Evolutionary conservation across 192 early-diverging fungal species (phyloP), one percentile per base, ranked within the genome.

Genomic region (Geosiphon pyriformis): DNA sequence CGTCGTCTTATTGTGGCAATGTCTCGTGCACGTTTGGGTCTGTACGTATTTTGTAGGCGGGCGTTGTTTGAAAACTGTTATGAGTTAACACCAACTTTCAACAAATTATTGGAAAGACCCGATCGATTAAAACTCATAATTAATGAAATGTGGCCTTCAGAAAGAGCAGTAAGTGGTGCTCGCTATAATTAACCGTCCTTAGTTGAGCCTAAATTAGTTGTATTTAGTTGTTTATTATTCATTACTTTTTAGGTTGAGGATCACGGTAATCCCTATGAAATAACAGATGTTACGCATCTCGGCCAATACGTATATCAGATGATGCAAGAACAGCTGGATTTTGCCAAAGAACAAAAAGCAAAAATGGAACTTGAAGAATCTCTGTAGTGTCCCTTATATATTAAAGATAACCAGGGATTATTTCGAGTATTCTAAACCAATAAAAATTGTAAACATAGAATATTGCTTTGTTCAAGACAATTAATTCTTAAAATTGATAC

Each of bases 1-100:
- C 84, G 97, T 23, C 86, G 97, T 48, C 61, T 99, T 32, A 87
- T 94, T 33, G 96, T 98, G 0, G 97, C 96, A 0, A 68, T 99
- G 75, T 98, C 95, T 4, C 82, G 94, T 33, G 94, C 95, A 6
- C 83, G 96, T 15, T 78, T 99, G 26, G 96, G 98, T 11, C 76
- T 99, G 0, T 98, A 98, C 69, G 83, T 99, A 17, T 94, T 98
- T 80, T 87, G 94, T 58, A 75, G 90, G 6, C 68, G 73, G 4
- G 67, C 72, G 6, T 67, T 98, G 1, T 96, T 98, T 72, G 77
- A 84, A 53, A 82, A 85, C 47, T 94, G 93, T 65, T 82, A 83
- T 61, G 96, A 98, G 67, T 80, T 98, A n/a, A 74, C 82, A 34
- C 79, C 80, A 3, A 83, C 88, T 0, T 88, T 97, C 62, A 50